Percentiles rank a stretch among this genome's conserved stretches.
These are phyloP conservation scores for Agaricus subrufescens DNA, from an alignment of 768 basidiomycete genomes.

Conservation along the genomic window DNA sequence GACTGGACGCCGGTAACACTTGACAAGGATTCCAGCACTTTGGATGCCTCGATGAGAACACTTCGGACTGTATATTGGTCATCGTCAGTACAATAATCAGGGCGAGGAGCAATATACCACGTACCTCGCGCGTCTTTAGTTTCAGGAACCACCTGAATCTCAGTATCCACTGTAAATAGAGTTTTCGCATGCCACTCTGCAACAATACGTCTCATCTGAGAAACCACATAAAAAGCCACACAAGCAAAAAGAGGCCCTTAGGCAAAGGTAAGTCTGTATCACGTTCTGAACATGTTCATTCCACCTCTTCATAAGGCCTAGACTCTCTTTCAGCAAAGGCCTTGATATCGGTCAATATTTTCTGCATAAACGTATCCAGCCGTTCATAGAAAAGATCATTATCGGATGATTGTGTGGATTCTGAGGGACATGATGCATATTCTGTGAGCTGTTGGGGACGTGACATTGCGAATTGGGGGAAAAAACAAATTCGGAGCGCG, in stretches of 20 bases:
- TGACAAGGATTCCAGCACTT: conserved; percentile 49
- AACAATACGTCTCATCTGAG: conserved; percentile 44
- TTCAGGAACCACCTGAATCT: neutral
- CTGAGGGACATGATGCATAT: conserved; percentile 17
- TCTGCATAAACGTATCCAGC: conserved; percentile 59
- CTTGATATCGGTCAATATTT: conserved; percentile 48
- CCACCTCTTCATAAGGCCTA: conserved; percentile 57
- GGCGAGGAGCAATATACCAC: neutral
- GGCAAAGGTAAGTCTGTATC: conserved; percentile 10
- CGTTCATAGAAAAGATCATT: conserved; percentile 61
- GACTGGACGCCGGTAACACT: conserved; percentile 51
- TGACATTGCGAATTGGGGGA: conserved; percentile 1
- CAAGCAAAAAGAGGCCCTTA: conserved; percentile 14
- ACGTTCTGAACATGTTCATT: conserved; percentile 2
- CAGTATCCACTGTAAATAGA: conserved; percentile 33
- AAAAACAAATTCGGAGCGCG: neutral
- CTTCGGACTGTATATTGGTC: conserved; percentile 31
- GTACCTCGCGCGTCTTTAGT: neutral
- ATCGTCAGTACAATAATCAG: neutral
- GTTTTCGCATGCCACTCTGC: conserved; percentile 62
- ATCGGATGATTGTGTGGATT: conserved; percentile 20
- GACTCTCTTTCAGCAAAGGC: conserved; percentile 59
- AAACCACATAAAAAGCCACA: conserved; percentile 19
- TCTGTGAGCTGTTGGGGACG: conserved; percentile 21
- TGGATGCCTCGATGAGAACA: conserved; percentile 45